Evolutionary conservation across 2,329 filamentous ascomycete genomes (phyloP), one percentile per base, ranked within the genome.

Genomic region (Pseudonectria foliicola): DNA sequence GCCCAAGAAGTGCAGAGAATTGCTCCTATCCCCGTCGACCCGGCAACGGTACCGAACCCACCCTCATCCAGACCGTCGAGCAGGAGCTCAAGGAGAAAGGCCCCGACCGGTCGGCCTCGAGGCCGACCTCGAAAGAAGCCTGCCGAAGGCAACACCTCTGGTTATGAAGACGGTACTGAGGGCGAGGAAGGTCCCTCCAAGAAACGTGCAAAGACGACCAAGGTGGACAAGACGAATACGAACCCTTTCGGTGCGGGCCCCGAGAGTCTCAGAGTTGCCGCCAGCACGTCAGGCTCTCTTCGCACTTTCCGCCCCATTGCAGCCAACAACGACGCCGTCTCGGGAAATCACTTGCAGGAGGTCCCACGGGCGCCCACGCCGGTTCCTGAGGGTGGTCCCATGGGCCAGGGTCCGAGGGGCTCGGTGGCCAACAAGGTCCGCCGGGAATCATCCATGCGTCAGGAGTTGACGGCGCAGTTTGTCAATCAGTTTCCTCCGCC

Each of bases 211-310:
- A 92, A 86, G 53, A 76, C 82, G 15, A 86, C 78, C 13, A 76
- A 82, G 53, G 75, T 81, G 10, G 77, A 84, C 43, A 82, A 80
- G 63, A 78, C 78, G n/a, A 79, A 80, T 33, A 82, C 77, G 46
- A 75, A 72, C 42, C 77, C 76, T 14, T 84, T 95, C 50, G 84
- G 82, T 33, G 72, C 76, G 26, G 80, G 79, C 21, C 75, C 80
- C 8, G 87, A 92, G 31, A 93, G 86, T 4, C 68, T 96, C 16
- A 77, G 89, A 31, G 87, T 95, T n/a, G 82, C 85, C 40, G 90
- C 90, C 30, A 94, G 87, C 56, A 94, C 85, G 12, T 83, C 89
- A 29, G 86, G 87, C 27, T 95, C 89, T 5, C 71, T 96, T 39
- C 83, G 90, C 28, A 82, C 81, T 31, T 84, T 95, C 57, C 77